Conservation (phyloP, 2,329 filamentous ascomycete genomes). For the Penicillium rolfsii region DNA sequence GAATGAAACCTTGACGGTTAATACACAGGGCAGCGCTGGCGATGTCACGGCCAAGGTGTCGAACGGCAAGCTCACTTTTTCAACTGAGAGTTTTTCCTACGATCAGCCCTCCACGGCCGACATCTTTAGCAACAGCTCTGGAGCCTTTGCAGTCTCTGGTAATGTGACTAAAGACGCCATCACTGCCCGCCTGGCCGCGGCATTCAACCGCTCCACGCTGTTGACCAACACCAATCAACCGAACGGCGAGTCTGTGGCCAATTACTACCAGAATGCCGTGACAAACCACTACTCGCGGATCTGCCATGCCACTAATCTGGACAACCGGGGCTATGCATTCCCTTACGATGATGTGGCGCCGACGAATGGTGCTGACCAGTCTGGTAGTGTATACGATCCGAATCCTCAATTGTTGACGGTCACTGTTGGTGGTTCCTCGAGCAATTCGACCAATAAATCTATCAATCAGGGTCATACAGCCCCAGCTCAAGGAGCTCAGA, state of each 20-base stretch:
- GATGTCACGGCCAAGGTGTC: constrained; percentile 56
- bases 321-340: constrained; percentile 69
- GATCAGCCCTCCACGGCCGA: constrained; percentile 61
- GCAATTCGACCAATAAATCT: constrained; percentile 9
- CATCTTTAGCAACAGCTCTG: constrained; percentile 68
- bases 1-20: constrained; percentile 55
- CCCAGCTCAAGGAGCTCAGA: neutral
- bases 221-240: constrained; percentile 58
- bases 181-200: constrained; percentile 73
- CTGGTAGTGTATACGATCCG: constrained; percentile 63
- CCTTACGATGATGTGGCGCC: constrained; percentile 71
- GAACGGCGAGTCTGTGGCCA: constrained; percentile 51
- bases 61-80: constrained; percentile 48
- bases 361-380: constrained; percentile 60
- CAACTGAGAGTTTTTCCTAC: constrained; percentile 55
- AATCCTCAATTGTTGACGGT: constrained; percentile 61
- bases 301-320: constrained; percentile 63
- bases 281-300: constrained; percentile 72
- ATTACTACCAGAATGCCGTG: constrained; percentile 58
- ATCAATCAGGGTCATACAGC: neutral
- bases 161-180: constrained; percentile 62
- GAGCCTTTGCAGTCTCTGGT: constrained; percentile 57
- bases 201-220: constrained; percentile 74
- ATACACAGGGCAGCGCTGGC: constrained; percentile 67
- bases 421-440: constrained; percentile 54